phyloP scores from a whole-genome alignment of 441 rosid genomes.

The Bocquillonia castaneifolia region DNA sequence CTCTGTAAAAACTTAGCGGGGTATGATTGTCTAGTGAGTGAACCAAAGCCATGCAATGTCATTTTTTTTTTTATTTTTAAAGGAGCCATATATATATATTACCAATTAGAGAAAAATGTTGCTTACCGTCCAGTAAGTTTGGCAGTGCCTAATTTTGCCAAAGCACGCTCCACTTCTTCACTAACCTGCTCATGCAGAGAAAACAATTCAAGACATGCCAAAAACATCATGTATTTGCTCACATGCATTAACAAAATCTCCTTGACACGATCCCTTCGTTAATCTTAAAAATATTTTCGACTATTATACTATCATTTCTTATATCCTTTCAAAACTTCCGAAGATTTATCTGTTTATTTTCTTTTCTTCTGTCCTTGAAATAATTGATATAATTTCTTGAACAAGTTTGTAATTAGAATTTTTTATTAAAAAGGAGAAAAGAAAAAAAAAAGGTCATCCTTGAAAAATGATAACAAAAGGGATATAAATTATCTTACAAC shows the following conservation, averaged over 20 bases:
- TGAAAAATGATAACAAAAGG: not conserved
- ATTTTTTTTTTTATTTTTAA: too few species aligned
- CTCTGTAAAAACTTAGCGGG: not conserved
- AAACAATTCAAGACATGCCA: slow-evolving; percentile 1
- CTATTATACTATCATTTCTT: too few species aligned
- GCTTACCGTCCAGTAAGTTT: slow-evolving; percentile 53
- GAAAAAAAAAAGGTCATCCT: not conserved
- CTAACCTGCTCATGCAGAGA: slow-evolving; percentile 51
- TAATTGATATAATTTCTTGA: too few species aligned
- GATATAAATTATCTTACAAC: slow-evolving; percentile 44
- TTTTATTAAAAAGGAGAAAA: too few species aligned
- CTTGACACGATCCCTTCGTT: too few species aligned
- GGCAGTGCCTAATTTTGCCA: slow-evolving; percentile 71
- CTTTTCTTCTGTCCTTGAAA: too few species aligned
- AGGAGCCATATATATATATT: too few species aligned
- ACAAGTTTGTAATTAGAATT: too few species aligned
- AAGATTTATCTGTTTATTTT: too few species aligned
- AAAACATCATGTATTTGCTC: not conserved
- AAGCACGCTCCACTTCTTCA: slow-evolving; percentile 89
- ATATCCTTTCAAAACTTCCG: too few species aligned
- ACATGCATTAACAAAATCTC: not conserved
- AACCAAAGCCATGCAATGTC: not conserved
- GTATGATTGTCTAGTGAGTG: not conserved
- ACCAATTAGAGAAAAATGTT: slow-evolving; percentile 4
- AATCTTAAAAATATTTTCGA: too few species aligned